A percentile compares a stretch with the other conserved stretches of the same genome.
phyloP scores from a whole-genome alignment of 1,284 basidiomycete species.

The Ustilago trichophora region DNA sequence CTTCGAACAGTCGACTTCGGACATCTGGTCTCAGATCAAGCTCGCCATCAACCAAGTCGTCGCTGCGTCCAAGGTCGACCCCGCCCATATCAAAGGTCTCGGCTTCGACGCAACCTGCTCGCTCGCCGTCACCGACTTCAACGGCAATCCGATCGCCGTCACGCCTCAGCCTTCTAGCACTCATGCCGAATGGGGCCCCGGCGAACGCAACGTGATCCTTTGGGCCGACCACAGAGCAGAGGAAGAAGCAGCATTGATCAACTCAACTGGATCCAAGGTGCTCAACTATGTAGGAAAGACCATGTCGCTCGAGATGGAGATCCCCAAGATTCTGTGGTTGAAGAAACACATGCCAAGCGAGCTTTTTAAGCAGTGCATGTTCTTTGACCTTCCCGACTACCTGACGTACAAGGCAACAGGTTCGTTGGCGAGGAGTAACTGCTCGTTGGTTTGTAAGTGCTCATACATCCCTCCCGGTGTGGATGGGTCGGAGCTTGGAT shows the following conservation, averaged over 20 bases:
- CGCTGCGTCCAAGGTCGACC: slow-evolving; percentile 73
- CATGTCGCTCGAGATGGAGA: slow-evolving; percentile 75
- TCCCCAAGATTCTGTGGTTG: slow-evolving; percentile 92
- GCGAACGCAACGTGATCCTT: slow-evolving; percentile 57
- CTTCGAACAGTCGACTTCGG: slow-evolving; percentile 82
- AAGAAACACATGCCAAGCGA: slow-evolving; percentile 83
- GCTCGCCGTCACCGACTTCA: slow-evolving; percentile 79
- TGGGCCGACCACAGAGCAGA: slow-evolving; percentile 85
- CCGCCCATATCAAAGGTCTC: slow-evolving; percentile 80
- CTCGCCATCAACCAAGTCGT: slow-evolving; percentile 78
- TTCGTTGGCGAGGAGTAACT: slow-evolving; percentile 81
- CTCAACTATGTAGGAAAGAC: slow-evolving; percentile 94
- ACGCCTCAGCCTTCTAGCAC: slow-evolving; percentile 73
- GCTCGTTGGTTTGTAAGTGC: slow-evolving; percentile 96
- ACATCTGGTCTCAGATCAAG: slow-evolving; percentile 82
- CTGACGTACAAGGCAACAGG: slow-evolving; percentile 91
- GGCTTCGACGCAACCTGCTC: slow-evolving; percentile 98
- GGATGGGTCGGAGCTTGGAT: slow-evolving; percentile 58
- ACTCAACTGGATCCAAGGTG: slow-evolving; percentile 82
- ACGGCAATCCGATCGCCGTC: slow-evolving; percentile 80
- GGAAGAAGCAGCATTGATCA: slow-evolving; percentile 89
- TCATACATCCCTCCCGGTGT: slow-evolving; percentile 82
- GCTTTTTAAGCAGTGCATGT: slow-evolving; percentile 83
- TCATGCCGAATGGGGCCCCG: slow-evolving; percentile 20
- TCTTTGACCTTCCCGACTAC: slow-evolving; percentile 97